A percentile compares a stretch with the other conserved stretches of the same genome.
These are phyloP conservation scores for Arthrinium phaeospermum DNA, from an alignment of 2,329 filamentous ascomycete species.

Conservation along the genomic window DNA sequence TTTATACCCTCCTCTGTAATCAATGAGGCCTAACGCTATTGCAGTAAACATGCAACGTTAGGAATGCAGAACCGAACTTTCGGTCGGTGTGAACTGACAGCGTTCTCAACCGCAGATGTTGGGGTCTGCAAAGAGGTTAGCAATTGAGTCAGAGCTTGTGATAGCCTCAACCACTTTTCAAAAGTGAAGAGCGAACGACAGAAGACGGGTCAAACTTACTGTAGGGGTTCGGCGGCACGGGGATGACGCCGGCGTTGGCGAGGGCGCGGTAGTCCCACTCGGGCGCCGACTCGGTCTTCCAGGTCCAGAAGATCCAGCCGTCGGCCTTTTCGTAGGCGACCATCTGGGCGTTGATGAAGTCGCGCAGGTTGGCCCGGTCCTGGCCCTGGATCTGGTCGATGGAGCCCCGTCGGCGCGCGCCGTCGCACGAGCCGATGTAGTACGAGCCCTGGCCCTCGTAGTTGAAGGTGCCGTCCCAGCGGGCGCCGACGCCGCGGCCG, in stretches of 20 bases:
- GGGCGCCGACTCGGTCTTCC: slow-evolving; percentile 73
- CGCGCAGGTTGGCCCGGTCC: slow-evolving; percentile 72
- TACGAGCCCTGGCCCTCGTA: slow-evolving; percentile 42
- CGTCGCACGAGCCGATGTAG: slow-evolving; percentile 62
- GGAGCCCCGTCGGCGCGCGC: slow-evolving; percentile 22
- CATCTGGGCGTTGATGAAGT: slow-evolving; percentile 80
- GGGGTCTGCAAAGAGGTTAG: not conserved
- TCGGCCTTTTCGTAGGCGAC: slow-evolving; percentile 72
- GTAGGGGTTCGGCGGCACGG: slow-evolving; percentile 21
- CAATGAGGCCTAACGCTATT: not conserved
- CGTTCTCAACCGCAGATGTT: slow-evolving; percentile 14
- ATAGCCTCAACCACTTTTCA: not conserved
- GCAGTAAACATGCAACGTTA: not conserved
- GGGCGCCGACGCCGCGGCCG: slow-evolving; percentile 71
- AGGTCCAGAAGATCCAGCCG: slow-evolving; percentile 88
- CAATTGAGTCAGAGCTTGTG: not conserved
- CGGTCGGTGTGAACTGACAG: not conserved
- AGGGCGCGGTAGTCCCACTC: slow-evolving; percentile 74
- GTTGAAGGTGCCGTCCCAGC: slow-evolving; percentile 73
- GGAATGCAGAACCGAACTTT: not conserved
- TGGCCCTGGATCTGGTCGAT: slow-evolving; percentile 44
- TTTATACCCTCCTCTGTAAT: not conserved
- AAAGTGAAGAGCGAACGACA: not conserved
- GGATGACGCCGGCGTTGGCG: slow-evolving; percentile 27
- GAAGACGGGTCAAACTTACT: slow-evolving; percentile 22